A percentile compares a stretch with the other conserved stretches of the same genome.
Evolutionary conservation across 805 yeast species (phyloP).

Genomic region (Myxozyma monticola): DNA sequence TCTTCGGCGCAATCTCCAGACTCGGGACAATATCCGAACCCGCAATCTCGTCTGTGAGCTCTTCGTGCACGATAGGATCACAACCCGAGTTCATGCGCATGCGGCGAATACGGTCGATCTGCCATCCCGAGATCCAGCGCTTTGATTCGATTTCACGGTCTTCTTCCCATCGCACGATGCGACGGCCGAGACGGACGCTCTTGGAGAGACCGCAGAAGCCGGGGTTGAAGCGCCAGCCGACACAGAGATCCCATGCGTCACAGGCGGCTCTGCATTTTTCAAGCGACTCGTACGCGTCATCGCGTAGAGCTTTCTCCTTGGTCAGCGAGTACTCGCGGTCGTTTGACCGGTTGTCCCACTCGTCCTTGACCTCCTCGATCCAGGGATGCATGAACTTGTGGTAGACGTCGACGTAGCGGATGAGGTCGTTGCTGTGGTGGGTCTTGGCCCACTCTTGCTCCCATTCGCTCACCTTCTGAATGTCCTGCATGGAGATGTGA

Average conservation of each 20-base stretch:
- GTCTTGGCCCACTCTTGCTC: conserved; percentile 33
- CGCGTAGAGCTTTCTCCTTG: conserved; percentile 16
- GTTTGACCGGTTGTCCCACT: conserved; percentile 26
- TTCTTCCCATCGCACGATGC: conserved; percentile 9
- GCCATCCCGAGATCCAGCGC: conserved; percentile 14
- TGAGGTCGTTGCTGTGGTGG: conserved; percentile 10
- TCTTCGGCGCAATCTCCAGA: conserved; percentile 1
- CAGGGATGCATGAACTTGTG: conserved; percentile 35
- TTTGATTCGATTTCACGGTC: conserved; percentile 11
- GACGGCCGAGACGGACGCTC: conserved; percentile 15
- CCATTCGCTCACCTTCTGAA: conserved; percentile 37
- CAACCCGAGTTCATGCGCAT: conserved; percentile 19
- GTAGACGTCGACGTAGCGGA: conserved; percentile 38
- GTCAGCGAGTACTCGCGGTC: conserved; percentile 18
- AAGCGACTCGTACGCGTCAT: conserved; percentile 14
- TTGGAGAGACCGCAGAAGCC: conserved; percentile 16
- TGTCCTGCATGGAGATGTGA: conserved; percentile 33
- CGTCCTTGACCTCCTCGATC: conserved; percentile 16
- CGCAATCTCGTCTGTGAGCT: background rate
- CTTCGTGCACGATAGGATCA: conserved; percentile 7
- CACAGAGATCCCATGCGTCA: conserved; percentile 18
- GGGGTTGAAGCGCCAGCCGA: conserved; percentile 11
- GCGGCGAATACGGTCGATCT: conserved; percentile 10
- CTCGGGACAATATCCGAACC: conserved; percentile 10
- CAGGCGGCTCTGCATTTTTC: conserved; percentile 13